Evolutionary conservation across 2,329 filamentous ascomycete genomes (phyloP), one percentile per base, ranked within the genome.

Genomic region (Arthrobotrys pseudoclavata): DNA sequence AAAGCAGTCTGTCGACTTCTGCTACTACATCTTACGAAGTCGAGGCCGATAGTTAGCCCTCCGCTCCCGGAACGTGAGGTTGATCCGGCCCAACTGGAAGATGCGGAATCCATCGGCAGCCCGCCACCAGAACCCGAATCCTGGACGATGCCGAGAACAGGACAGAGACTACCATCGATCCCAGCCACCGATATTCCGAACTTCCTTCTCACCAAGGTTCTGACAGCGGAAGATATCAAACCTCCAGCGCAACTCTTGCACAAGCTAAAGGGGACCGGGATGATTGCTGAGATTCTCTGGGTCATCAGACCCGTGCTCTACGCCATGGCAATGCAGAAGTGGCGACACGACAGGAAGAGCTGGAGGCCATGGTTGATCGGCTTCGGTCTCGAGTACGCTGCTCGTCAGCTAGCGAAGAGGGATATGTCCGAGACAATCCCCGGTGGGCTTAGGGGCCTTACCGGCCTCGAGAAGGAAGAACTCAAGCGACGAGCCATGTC

Each of bases 201-300:
- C 52, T 99, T 97, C 84, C 88, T 99, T 3, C 89, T 97, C 24
- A 91, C 91, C 37, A 94, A 96, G 80, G 95, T 98, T 12, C 87
- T 99, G 55, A 97, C 93, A 0, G 93, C 96, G 7, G 96, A 99
- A 84, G 96, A 98, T 83, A 96, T 99, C 86, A 97, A 97, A 83
- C 92, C 95, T 0, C 93, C 96, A 0, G 91, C 91, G 40, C 91
- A 92, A 67, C 88, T 99, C 5, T 87, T 98, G n/a, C 94, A 96
- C 83, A 90, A 90, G 40, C 88, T 96, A 0, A 91, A 91, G 79
- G 94, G 94, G 10, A 84, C 86, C 1, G 87, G 87, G 0, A 93
- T 94, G 80, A 85, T 93, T 0, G 94, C 95, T 3, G 96, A 99
- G 85, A 86, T 94, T n/a, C 86, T 99, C 55, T 95, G 97, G 83